Evolutionary conservation across 2,329 filamentous ascomycete species (phyloP).

Genomic region (Scopulariopsis brevicaulis): DNA sequence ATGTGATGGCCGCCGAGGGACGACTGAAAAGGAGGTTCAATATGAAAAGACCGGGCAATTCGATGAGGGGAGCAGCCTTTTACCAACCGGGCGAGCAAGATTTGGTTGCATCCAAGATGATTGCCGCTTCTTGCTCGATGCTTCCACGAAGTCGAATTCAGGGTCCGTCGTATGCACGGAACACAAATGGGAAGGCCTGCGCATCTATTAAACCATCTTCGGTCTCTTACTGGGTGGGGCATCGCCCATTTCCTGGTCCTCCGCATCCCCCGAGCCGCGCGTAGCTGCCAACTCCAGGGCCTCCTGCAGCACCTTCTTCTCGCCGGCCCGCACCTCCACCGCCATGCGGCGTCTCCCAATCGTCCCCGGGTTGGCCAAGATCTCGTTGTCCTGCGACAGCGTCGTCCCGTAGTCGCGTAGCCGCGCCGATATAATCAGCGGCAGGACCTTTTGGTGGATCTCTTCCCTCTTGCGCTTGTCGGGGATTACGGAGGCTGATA

Average conservation of each 20-base stretch:
- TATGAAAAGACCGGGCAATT: too few species aligned
- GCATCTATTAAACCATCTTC: conserved; percentile 8
- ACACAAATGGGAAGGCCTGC: background rate
- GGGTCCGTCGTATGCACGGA: too few species aligned
- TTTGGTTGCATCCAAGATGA: too few species aligned
- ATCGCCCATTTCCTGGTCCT: conserved; percentile 14
- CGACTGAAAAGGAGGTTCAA: too few species aligned
- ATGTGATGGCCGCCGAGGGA: too few species aligned
- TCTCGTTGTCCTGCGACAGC: conserved; percentile 23
- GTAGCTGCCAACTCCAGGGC: conserved; percentile 26
- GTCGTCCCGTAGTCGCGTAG: conserved; percentile 29
- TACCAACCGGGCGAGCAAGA: too few species aligned
- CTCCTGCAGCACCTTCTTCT: conserved; percentile 55
- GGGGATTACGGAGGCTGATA: conserved; percentile 25
- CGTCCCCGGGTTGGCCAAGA: conserved; percentile 18
- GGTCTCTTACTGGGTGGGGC: conserved; percentile 18
- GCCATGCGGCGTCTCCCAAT: conserved; percentile 44
- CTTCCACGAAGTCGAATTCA: too few species aligned
- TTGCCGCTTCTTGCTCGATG: too few species aligned
- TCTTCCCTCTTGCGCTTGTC: conserved; percentile 39
- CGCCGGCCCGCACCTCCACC: conserved; percentile 54
- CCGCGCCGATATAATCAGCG: conserved; percentile 22
- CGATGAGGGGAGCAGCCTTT: too few species aligned
- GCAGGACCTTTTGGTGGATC: conserved; percentile 27
- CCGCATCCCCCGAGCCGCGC: conserved; percentile 9